Evolutionary conservation across 108 stramenopile genomes (phyloP), one percentile per base, ranked within the genome.

Genomic region (Pseudonitzschia multiseries): DNA sequence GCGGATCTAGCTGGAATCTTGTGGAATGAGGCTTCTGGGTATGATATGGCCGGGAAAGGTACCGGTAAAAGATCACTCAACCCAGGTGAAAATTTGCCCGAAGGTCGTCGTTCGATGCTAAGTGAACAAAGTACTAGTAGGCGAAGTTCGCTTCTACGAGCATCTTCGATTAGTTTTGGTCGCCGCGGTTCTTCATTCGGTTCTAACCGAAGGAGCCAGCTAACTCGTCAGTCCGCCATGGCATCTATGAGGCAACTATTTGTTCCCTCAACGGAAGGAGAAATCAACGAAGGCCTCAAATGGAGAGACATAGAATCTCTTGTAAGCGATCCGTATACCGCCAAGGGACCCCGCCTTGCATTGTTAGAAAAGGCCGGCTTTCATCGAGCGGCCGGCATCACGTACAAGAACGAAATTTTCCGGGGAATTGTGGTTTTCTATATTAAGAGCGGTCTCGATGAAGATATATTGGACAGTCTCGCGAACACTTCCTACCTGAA

Each of bases 341-440:
- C 70, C 33, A 56, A 68, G 24, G 54, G 56, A 31, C 62, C 46
- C 41, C 44, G 76, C 14, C 41, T 77, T 5, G 54, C 18, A 21
- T 28, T 66, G 14, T 29, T 77, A 18, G 53, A 71, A 56, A 20
- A 77, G 29, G 66, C 78, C 15, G 78, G 78, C 18, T 69, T 79
- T 50, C 56, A 59, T 9, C 44, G 44, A 52, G 78, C 78, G 12
- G 40, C 71, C n/a, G 72, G 71, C 0, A 52, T 73, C 15, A 46
- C 57, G 1, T 81, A 65, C 50, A 22, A 70, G 17, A 43, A 66
- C 8, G 72, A 70, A 21, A 76, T 64, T 24, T 70, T 27, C 46
- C 59, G 70, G 32, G 85, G 85, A 8, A 74, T 86, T 44, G 82
- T 83, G 0, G 68, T 86, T 32, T 86, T 77, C 71, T 75, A 65